Evolutionary conservation across 202 grass and related monocot species (phyloP), one percentile per base, ranked within the genome.

Genomic region (Musa balbisiana): DNA sequence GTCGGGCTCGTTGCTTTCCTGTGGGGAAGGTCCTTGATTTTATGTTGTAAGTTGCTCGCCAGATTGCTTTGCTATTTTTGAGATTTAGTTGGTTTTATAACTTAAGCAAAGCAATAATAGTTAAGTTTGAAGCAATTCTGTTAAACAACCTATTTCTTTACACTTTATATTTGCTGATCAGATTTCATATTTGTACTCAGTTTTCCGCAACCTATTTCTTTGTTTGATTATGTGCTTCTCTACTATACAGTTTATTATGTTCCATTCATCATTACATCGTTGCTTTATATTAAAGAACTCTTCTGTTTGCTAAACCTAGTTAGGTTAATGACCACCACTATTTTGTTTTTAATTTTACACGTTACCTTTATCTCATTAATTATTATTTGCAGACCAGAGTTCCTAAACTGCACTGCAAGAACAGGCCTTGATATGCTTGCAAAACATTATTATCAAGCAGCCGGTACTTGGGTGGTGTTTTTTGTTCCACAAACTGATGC

Each of bases 401-500:
- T 92, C 79, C 67, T 99, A 58, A 75, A 95, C 75, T 99, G 89
- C 80, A 89, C 87, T 67, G 95, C 95, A 33, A 94, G 91, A 86
- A 99, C 95, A 82, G 82, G 75, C 75, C 84, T 99, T 73, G 87
- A 90, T 71, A 94, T 99, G 95, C 91, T 99, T 74, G 79, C 91
- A 29, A 89, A 87, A 80, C 95, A 99, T 60, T 98, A 98, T 78
- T 90, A 92, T 84, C 89, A 92, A 84, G 91, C 95, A 68, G 80
- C 83, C 64, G 76, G 79, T 69, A 88, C 87, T 64, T 95, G 95
- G 95, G 95, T 99, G 17, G 91, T 99, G 49, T 99, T 99, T 84
- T 90, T 99, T 85, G 95, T 89, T 77, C 91, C 95, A 51, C 87
- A 93, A 88, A 92, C 86, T 81, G 95, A 99, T 85, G 70, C 82